Evolutionary conservation across 2,329 filamentous ascomycete species (phyloP).

Genomic region (Byssochlamys sp.): DNA sequence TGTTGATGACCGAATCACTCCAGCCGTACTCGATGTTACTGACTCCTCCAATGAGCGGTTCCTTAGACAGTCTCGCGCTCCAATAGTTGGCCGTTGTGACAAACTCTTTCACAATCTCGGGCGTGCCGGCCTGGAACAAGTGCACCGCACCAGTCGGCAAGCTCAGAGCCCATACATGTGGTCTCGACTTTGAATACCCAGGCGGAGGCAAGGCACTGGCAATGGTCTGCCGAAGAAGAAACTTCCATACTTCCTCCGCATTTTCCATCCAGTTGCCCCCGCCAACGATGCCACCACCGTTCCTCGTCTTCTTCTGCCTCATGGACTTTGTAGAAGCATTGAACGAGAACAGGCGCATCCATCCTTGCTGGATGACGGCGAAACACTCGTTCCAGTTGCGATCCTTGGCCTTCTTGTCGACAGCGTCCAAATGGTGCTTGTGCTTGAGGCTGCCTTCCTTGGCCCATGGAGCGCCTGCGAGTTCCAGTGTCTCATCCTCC

Average conservation of each 20-base stretch:
- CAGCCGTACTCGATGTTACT: slow-evolving; percentile 97
- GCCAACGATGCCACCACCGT: slow-evolving; percentile 59
- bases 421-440: slow-evolving; percentile 85
- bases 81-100: slow-evolving; percentile 94
- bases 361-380: slow-evolving; percentile 89
- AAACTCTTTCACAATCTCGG: slow-evolving; percentile 89
- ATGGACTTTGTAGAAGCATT: slow-evolving; percentile 64
- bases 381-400: slow-evolving; percentile 92
- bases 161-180: slow-evolving; percentile 88
- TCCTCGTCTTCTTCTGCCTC: slow-evolving; percentile 50
- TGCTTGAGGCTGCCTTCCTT: slow-evolving; percentile 94
- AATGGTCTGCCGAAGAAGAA: slow-evolving; percentile 80
- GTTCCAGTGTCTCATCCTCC: slow-evolving; percentile 84
- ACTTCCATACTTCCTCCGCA: slow-evolving; percentile 77
- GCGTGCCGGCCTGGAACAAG: slow-evolving; percentile 93
- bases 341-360: slow-evolving; percentile 90
- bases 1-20: slow-evolving; percentile 73
- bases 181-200: slow-evolving; percentile 81
- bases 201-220: slow-evolving; percentile 81
- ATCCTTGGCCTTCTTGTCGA: slow-evolving; percentile 87
- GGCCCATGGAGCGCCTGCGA: slow-evolving; percentile 91
- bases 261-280: slow-evolving; percentile 98
- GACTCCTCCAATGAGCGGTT: slow-evolving; percentile 82
- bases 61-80: slow-evolving; percentile 87
- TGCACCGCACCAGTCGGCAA: slow-evolving; percentile 89